phyloP scores from a whole-genome alignment of 176 grass and related monocot genomes.

The Phoenix dactylifera region DNA sequence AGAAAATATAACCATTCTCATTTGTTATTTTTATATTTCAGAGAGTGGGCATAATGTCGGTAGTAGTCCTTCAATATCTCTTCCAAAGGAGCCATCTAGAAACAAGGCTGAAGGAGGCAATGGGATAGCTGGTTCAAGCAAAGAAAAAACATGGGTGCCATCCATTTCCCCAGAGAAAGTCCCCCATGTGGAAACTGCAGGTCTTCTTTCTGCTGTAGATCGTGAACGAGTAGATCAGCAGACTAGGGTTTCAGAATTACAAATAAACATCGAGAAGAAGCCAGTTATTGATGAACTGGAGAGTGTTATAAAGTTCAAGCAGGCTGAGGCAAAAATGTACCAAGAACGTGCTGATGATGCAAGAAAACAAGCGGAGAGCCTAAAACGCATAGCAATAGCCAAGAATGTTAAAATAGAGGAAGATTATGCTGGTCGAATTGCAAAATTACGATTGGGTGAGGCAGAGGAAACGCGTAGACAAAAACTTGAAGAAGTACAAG shows the following conservation, averaged over 20 bases:
- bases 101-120: slow-evolving; percentile 33
- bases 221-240: slow-evolving; percentile 21
- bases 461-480: slow-evolving; percentile 56
- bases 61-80: slow-evolving; percentile 23
- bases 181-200: slow-evolving; percentile 33
- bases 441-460: slow-evolving; percentile 41
- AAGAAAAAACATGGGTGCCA: slow-evolving; percentile 33
- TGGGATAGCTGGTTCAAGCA: slow-evolving; percentile 46
- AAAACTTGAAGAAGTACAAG: slow-evolving; percentile 72
- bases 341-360: slow-evolving; percentile 84
- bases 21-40: slow-evolving; percentile 32
- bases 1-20: too few relatives aligned
- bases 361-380: slow-evolving; percentile 43
- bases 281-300: slow-evolving; percentile 67
- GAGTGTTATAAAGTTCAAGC: slow-evolving; percentile 66
- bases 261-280: slow-evolving; percentile 36
- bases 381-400: slow-evolving; percentile 39
- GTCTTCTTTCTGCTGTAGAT: slow-evolving; percentile 18
- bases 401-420: slow-evolving; percentile 59
- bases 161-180: slow-evolving; percentile 41
- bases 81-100: slow-evolving; percentile 38
- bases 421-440: slow-evolving; percentile 47
- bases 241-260: slow-evolving; percentile 35
- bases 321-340: slow-evolving; percentile 87
- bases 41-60: slow-evolving; percentile 35